Evolutionary conservation across 306 rosid genomes (phyloP), one percentile per base, ranked within the genome.

Genomic region (Cyclanthera cordifolia): DNA sequence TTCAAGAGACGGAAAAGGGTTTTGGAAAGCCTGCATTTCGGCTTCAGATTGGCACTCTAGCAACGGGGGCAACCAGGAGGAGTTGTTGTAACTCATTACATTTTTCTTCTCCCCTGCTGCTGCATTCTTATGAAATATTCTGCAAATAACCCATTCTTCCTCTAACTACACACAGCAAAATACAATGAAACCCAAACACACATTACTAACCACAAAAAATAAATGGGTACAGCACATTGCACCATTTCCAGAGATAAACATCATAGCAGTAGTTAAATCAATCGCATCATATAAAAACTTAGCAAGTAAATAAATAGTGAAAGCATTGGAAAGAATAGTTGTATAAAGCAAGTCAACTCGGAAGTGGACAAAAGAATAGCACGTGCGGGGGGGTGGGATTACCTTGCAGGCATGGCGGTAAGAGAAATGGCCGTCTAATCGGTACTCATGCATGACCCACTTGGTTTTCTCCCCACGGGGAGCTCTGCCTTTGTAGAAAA

Each of bases 371-470:
- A 72, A 52, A 1, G 10, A 52, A 27, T 55, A 27, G 30, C 60
- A 58, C 65, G 34, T 25, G 73, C n/a, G 57, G 64, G 4, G 63
- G 52, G 5, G 11, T 27, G 30, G 45, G 6, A 1, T 32, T 74
- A 82, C 86, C 84, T 79, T 80, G 53, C 77, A 75, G 47, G 75
- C 69, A 78, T 82, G 91, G 59, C 78, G 76, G 57, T 54, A 72
- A 27, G 87, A 80, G 43, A 84, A 79, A 79, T 81, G 67, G 51
- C 74, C 82, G 66, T 87, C 85, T 63, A 90, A 86, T 56, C 91
- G 95, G 82, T 85, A 32, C 41, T 93, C 99, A 69, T 93, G 99
- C 99, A 93, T 90, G 70, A 93, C 95, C 99, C 99, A 93, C 67
- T 89, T 87, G 54, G 87, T 82, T 32, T 93, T 93, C 71, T 86